phyloP scores from a whole-genome alignment of 345 rosid species.

The Syzygium aromaticum region DNA sequence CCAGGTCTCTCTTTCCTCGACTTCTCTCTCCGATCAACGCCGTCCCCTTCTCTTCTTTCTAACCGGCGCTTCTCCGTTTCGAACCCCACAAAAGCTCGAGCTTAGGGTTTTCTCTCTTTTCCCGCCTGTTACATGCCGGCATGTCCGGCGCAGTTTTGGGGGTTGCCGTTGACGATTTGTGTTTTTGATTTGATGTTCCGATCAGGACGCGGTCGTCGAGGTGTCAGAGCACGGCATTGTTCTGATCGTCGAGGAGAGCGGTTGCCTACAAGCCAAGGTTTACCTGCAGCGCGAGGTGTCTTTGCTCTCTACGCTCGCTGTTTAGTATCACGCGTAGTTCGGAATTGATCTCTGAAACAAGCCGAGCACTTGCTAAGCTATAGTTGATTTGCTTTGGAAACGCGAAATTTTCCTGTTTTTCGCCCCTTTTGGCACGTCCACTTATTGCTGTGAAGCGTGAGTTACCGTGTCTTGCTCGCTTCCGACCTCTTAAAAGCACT shows the following conservation, averaged over 20 bases:
- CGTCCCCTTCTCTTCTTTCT: not conserved
- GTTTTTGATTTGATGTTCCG: not conserved
- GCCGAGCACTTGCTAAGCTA: not conserved
- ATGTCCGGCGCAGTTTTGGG: not conserved
- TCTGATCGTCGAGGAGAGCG: slow-evolving; percentile 72
- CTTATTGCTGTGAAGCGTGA: not conserved
- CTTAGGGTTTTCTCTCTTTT: not conserved
- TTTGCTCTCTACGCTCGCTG: not conserved
- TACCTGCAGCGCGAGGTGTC: slow-evolving; percentile 86
- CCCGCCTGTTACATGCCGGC: not conserved
- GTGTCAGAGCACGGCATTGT: slow-evolving; percentile 86
- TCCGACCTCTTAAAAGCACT: not conserved
- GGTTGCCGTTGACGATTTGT: not conserved
- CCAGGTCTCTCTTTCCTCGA: slow-evolving; percentile 32
- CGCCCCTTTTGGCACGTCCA: not conserved
- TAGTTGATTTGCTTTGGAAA: not conserved
- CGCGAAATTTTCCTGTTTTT: not conserved
- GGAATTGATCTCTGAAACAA: not conserved
- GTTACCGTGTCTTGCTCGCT: not conserved
- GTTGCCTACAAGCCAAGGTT: slow-evolving; percentile 91
- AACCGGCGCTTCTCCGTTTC: not conserved
- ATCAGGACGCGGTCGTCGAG: slow-evolving; percentile 75
- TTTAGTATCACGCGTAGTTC: not conserved
- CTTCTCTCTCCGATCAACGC: not conserved
- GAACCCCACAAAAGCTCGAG: not conserved